Conservation (phyloP, 2,329 filamentous ascomycete genomes). For the Talaromyces sp. region DNA sequence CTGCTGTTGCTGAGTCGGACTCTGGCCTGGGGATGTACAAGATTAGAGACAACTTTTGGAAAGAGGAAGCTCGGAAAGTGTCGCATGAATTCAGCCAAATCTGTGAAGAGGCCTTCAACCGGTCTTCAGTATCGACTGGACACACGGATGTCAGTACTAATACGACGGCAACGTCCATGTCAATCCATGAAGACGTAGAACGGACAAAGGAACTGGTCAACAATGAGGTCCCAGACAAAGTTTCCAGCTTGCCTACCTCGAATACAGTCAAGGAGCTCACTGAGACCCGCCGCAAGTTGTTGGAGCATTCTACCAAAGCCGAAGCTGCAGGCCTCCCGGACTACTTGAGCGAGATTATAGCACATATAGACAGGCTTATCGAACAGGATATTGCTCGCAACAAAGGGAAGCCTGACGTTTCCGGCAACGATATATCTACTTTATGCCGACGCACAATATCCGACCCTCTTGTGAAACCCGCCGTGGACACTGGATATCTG, state of each 20-base stretch:
- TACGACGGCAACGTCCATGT: conserved; percentile 47
- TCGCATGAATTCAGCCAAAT: conserved; percentile 82
- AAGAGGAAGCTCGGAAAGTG: conserved; percentile 76
- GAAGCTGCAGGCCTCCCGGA: conserved; percentile 40
- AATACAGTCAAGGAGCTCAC: conserved; percentile 51
- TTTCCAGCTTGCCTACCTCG: conserved; percentile 35
- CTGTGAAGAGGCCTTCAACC: conserved; percentile 88
- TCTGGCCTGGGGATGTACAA: conserved; percentile 34
- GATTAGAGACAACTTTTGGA: conserved; percentile 48
- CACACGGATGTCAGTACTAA: conserved; percentile 43
- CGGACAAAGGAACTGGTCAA: background rate
- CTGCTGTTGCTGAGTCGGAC: conserved; percentile 19
- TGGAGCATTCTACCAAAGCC: conserved; percentile 44
- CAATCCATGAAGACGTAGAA: conserved; percentile 23
- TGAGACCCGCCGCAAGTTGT: conserved; percentile 54
- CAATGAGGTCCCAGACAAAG: conserved; percentile 9
- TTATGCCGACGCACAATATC: conserved; percentile 6
- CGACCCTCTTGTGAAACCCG: conserved; percentile 15
- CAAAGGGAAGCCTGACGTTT: conserved; percentile 7
- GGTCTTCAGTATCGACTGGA: conserved; percentile 51
- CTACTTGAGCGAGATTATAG: conserved; percentile 56
- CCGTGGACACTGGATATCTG: conserved; percentile 25
- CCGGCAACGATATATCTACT: background rate
- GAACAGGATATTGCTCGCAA: conserved; percentile 29
- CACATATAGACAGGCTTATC: conserved; percentile 55